phyloP scores from a whole-genome alignment of 495 filamentous ascomycete genomes.

The Xylaria acuta region DNA sequence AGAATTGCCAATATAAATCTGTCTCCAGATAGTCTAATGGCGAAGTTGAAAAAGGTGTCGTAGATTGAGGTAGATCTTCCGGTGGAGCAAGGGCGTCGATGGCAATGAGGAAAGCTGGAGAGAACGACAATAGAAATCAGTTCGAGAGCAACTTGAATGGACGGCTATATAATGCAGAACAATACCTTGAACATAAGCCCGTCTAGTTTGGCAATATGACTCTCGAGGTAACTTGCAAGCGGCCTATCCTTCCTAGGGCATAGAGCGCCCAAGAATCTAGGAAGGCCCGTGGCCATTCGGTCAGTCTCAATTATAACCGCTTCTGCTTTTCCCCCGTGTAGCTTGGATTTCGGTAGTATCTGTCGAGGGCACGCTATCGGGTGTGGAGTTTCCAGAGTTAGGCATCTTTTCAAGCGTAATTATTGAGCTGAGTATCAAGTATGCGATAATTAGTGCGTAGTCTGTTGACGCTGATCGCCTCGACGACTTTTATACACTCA shows the following conservation, averaged over 20 bases:
- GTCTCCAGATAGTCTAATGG: not conserved
- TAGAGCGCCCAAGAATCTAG: not conserved
- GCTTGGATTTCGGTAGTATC: not conserved
- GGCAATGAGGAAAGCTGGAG: not conserved
- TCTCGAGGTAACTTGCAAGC: not conserved
- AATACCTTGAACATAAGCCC: not conserved
- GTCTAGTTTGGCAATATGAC: not conserved
- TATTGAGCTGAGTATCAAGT: not conserved
- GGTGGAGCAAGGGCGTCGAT: not conserved
- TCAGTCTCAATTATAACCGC: not conserved
- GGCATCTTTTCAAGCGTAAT: not conserved
- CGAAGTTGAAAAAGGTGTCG: not conserved
- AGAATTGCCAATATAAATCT: not conserved
- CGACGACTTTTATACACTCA: not conserved
- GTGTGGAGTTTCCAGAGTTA: not conserved
- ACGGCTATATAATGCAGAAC: not conserved
- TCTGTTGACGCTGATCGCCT: not conserved
- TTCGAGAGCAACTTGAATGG: not conserved
- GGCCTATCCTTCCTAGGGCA: not conserved
- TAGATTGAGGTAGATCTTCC: not conserved
- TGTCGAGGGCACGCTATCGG: not conserved
- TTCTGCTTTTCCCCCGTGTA: not conserved
- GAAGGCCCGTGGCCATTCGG: not conserved
- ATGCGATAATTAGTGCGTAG: not conserved
- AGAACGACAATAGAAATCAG: not conserved